Evolutionary conservation across 2,329 filamentous ascomycete species (phyloP).

Genomic region (Aureobasidium lini): DNA sequence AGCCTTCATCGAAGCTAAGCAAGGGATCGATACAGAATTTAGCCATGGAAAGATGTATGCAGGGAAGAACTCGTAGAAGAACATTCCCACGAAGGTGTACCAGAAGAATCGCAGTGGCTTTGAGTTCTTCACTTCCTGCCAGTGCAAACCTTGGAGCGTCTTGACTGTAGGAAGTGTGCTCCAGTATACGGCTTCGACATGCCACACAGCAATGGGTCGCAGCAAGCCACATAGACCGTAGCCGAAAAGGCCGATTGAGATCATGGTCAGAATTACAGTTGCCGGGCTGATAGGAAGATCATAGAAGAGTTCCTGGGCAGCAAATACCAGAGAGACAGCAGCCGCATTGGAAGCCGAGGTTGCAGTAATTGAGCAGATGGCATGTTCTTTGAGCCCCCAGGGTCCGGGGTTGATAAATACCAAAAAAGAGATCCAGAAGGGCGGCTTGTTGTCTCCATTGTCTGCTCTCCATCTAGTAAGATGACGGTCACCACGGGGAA

Average conservation of each 20-base stretch:
- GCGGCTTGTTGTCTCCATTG: slow-evolving; percentile 35
- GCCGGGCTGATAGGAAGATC: slow-evolving; percentile 37
- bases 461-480: slow-evolving; percentile 41
- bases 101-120: slow-evolving; percentile 48
- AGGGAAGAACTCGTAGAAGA: slow-evolving; percentile 46
- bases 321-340: slow-evolving; percentile 26
- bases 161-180: slow-evolving; percentile 46
- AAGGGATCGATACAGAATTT: slow-evolving; percentile 48
- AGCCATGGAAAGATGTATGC: slow-evolving; percentile 51
- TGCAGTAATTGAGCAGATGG: slow-evolving; percentile 19
- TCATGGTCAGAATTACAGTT: slow-evolving; percentile 43
- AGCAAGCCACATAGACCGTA: slow-evolving; percentile 48
- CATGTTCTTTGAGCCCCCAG: slow-evolving; percentile 52
- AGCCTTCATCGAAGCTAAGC: slow-evolving; percentile 46
- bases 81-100: slow-evolving; percentile 44
- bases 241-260: slow-evolving; percentile 50
- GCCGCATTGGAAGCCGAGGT: slow-evolving; percentile 34
- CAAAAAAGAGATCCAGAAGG: slow-evolving; percentile 34
- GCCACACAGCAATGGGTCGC: slow-evolving; percentile 49
- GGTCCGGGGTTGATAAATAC: slow-evolving; percentile 44
- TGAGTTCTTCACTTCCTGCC: slow-evolving; percentile 43
- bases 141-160: slow-evolving; percentile 48
- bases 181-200: slow-evolving; percentile 52
- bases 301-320: slow-evolving; percentile 45
- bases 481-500: slow-evolving; percentile 47